Conservation (phyloP, 352 stramenopile species). For the Halophytophthora polymorphica region DNA sequence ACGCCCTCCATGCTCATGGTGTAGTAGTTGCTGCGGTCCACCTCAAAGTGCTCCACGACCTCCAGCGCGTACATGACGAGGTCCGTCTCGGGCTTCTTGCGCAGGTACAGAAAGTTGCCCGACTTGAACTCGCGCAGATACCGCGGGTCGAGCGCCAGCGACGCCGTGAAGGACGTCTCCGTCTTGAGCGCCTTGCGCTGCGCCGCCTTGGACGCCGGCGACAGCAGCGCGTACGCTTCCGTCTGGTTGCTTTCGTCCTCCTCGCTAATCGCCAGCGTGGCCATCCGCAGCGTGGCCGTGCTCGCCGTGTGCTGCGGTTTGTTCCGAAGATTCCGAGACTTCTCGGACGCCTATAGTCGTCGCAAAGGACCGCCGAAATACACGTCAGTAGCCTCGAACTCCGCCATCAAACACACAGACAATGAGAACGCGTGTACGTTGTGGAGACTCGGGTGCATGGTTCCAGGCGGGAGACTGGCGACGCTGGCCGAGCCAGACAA, state of each 20-base stretch:
- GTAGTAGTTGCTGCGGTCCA: conserved; percentile 89
- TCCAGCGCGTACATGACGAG: conserved; percentile 82
- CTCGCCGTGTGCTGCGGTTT: conserved; percentile 19
- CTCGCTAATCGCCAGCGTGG: conserved; percentile 8
- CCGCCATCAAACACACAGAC: background rate
- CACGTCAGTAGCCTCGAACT: background rate
- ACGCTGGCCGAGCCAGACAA: conserved; percentile 34
- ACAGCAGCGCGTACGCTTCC: conserved; percentile 15
- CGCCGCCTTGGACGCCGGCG: conserved; percentile 24
- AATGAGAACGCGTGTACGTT: conserved; percentile 20
- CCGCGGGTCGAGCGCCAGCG: conserved; percentile 65
- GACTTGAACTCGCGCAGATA: conserved; percentile 75
- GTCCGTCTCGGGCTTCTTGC: conserved; percentile 59
- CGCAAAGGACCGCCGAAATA: background rate
- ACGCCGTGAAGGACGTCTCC: conserved; percentile 66
- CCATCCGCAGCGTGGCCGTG: conserved; percentile 9
- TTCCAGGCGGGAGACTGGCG: conserved; percentile 16
- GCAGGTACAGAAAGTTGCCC: conserved; percentile 82
- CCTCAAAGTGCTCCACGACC: conserved; percentile 78
- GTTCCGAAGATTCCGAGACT: conserved; percentile 44
- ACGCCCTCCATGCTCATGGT: conserved; percentile 91
- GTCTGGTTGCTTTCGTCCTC: conserved; percentile 22
- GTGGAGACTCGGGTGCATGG: conserved; percentile 55
- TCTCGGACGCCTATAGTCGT: conserved; percentile 42
- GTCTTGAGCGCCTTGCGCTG: conserved; percentile 22